Percentiles rank a stretch among this genome's conserved stretches.
Conservation (phyloP, 768 basidiomycete species). For the Neoboletus subvelutipes region DNA sequence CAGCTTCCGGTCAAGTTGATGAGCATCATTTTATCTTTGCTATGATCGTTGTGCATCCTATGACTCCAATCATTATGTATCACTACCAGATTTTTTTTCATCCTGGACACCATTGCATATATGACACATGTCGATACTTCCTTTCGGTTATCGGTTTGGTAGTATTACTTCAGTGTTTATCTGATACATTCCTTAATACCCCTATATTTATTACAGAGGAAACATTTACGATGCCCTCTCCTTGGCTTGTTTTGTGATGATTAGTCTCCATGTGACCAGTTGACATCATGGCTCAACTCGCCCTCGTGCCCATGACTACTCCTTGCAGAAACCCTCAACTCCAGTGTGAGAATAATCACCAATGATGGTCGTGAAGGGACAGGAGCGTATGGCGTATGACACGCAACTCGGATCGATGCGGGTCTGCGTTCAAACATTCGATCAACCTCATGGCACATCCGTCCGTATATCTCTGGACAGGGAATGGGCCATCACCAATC, state of each 20-base stretch:
- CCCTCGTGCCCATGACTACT: no score
- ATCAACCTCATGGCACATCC: no score
- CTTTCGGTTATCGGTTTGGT: background rate
- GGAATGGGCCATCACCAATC: no score
- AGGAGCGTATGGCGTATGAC: background rate
- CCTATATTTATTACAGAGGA: background rate
- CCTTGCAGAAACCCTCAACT: background rate
- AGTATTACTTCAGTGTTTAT: slow-evolving; percentile 2
- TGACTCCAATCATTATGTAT: slow-evolving; percentile 10
- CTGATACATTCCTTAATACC: background rate
- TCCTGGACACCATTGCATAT: slow-evolving; percentile 1
- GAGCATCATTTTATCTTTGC: background rate
- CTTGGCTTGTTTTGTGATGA: no score
- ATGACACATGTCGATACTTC: background rate
- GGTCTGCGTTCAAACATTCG: background rate
- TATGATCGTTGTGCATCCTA: background rate
- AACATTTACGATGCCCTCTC: background rate
- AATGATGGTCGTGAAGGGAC: background rate
- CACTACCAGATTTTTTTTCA: slow-evolving; percentile 1
- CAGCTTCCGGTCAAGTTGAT: slow-evolving; percentile 21
- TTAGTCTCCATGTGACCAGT: background rate
- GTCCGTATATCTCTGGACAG: no score
- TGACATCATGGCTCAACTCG: background rate
- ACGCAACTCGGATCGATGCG: background rate
- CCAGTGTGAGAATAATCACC: background rate